Evolutionary conservation across 2,329 filamentous ascomycete species (phyloP).

Genomic region (Penicillium sp.): DNA sequence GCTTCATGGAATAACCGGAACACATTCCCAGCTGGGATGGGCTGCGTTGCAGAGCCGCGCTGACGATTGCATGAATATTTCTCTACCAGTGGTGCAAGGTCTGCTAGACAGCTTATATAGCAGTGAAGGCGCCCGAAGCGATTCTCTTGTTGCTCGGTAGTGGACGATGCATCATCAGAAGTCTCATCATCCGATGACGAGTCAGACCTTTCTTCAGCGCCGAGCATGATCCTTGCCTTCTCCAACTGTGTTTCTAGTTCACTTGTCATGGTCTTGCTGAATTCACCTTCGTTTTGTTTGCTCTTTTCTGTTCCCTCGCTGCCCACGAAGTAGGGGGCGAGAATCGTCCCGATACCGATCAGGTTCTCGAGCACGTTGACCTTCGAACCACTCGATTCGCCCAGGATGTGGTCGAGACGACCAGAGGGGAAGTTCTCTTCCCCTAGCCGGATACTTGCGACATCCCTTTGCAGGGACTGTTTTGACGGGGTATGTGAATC

Average conservation of each 20-base stretch:
- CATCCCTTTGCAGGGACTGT: slow-evolving; percentile 9
- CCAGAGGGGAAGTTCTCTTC: slow-evolving; percentile 11
- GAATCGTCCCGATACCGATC: slow-evolving; percentile 5
- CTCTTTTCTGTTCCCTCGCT: neutral
- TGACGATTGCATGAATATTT: neutral
- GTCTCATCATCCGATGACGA: slow-evolving; percentile 7
- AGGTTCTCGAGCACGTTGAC: slow-evolving; percentile 5
- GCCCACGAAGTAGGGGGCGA: neutral
- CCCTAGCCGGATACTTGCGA: slow-evolving; percentile 6
- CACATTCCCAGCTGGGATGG: neutral
- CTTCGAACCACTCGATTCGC: slow-evolving; percentile 1
- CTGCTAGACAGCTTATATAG: slow-evolving; percentile 10
- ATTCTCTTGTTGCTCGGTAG: slow-evolving; percentile 1
- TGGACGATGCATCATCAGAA: slow-evolving; percentile 7
- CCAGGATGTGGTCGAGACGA: slow-evolving; percentile 7
- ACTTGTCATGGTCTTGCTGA: neutral
- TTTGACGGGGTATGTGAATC: neutral
- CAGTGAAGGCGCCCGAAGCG: slow-evolving; percentile 10
- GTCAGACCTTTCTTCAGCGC: slow-evolving; percentile 3
- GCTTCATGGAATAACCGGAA: slow-evolving; percentile 4
- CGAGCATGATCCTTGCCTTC: neutral
- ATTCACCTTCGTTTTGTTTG: neutral
- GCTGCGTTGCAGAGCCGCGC: neutral
- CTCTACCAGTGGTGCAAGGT: slow-evolving; percentile 7
- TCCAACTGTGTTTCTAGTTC: slow-evolving; percentile 1